Conservation (phyloP, 306 rosid species). For the Begonia loranthoides region DNA sequence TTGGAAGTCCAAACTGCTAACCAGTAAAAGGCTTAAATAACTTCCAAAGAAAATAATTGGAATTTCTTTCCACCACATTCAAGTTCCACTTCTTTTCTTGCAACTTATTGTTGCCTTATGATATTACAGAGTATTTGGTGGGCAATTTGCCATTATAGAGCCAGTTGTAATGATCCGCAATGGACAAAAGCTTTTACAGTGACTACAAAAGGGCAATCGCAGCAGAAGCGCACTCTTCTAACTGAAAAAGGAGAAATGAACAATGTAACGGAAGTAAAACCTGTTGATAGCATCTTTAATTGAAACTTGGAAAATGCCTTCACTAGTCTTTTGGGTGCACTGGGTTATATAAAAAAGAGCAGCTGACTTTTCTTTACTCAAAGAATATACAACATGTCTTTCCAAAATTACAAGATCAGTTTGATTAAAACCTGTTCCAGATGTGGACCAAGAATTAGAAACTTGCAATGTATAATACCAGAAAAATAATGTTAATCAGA, state of each 20-base stretch:
- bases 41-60: too few species aligned
- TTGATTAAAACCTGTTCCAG: constrained; percentile 40
- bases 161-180: too few species aligned
- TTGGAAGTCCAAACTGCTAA: too few species aligned
- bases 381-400: constrained; percentile 47
- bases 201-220: not conserved
- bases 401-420: constrained; percentile 39
- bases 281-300: constrained; percentile 43
- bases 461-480: not conserved
- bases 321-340: constrained; percentile 23
- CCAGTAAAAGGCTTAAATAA: too few species aligned
- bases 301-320: constrained; percentile 28
- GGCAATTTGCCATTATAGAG: too few species aligned
- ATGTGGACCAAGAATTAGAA: too few species aligned
- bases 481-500: constrained; percentile 10
- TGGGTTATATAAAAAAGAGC: constrained; percentile 51
- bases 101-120: too few species aligned
- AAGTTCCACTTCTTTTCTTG: too few species aligned
- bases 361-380: constrained; percentile 48
- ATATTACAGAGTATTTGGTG: too few species aligned
- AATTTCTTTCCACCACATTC: too few species aligned
- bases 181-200: not conserved
- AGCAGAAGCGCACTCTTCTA: not conserved
- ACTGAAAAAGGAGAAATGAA: not conserved
- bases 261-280: constrained; percentile 17